Evolutionary conservation across 768 basidiomycete species (phyloP).

Genomic region (Coprinellus micaceus): DNA sequence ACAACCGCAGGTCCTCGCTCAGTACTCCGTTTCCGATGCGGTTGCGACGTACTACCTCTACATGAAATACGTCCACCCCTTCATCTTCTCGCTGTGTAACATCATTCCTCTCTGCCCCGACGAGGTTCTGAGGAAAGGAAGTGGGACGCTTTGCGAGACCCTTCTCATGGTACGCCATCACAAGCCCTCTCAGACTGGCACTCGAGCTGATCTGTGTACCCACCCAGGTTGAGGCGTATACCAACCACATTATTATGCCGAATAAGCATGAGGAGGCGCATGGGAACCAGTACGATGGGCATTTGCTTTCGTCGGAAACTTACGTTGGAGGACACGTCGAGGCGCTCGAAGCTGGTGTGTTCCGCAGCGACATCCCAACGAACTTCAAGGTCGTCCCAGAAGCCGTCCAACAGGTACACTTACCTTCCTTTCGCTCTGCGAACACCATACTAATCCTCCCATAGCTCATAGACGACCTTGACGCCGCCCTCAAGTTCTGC

Average conservation of each 20-base stretch:
- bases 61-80: slow-evolving; percentile 99
- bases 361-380: slow-evolving; percentile 90
- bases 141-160: slow-evolving; percentile 95
- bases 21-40: slow-evolving; percentile 99
- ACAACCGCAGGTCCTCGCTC: slow-evolving; percentile 89
- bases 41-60: slow-evolving; percentile 99
- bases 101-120: slow-evolving; percentile 97
- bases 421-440: slow-evolving; percentile 7
- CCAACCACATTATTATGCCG: slow-evolving; percentile 92
- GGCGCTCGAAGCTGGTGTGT: slow-evolving; percentile 96
- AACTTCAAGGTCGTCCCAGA: slow-evolving; percentile 92
- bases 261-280: slow-evolving; percentile 93
- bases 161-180: slow-evolving; percentile 75
- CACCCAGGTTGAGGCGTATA: slow-evolving; percentile 88
- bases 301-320: slow-evolving; percentile 94
- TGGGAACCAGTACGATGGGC: slow-evolving; percentile 91
- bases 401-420: slow-evolving; percentile 75
- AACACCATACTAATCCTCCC: background rate
- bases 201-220: background rate
- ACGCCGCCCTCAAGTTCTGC: slow-evolving; percentile 86
- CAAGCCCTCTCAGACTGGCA: background rate
- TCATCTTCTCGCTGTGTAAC: slow-evolving; percentile 98
- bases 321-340: slow-evolving; percentile 99
- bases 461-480: slow-evolving; percentile 91
- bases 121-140: slow-evolving; percentile 93